phyloP scores from a whole-genome alignment of 495 filamentous ascomycete species.

The Daldinia bambusicola region DNA sequence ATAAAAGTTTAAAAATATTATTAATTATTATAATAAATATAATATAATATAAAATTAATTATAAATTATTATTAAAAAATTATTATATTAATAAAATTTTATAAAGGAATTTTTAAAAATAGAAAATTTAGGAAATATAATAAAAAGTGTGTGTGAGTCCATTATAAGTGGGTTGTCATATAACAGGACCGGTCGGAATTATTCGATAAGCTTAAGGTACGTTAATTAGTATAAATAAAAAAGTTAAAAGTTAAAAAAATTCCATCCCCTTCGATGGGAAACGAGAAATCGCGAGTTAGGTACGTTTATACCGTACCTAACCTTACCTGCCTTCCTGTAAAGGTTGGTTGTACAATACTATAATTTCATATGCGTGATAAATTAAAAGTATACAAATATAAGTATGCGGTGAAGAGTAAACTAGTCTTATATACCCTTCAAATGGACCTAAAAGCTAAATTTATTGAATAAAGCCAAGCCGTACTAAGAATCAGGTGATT shows the following conservation, averaged over 20 bases:
- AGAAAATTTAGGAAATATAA: too few relatives aligned
- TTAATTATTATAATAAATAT: too few relatives aligned
- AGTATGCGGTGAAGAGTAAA: not conserved
- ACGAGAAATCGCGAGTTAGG: not conserved
- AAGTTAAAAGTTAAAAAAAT: conserved; percentile 26
- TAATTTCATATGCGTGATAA: too few relatives aligned
- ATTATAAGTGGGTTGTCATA: too few relatives aligned
- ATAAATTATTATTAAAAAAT: too few relatives aligned
- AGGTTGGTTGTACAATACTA: not conserved
- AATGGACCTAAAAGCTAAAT: not conserved
- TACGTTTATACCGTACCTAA: not conserved
- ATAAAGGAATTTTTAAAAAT: too few relatives aligned
- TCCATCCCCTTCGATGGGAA: conserved; percentile 28
- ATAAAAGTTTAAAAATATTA: too few relatives aligned
- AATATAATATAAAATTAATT: too few relatives aligned
- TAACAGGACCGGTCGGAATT: not conserved
- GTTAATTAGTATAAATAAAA: conserved; percentile 6
- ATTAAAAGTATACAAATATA: not conserved
- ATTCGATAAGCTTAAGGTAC: not conserved
- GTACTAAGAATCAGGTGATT: conserved; percentile 31
- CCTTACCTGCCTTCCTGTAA: too few relatives aligned
- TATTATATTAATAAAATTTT: too few relatives aligned
- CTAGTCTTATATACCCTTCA: not conserved
- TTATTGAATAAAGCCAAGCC: conserved; percentile 6
- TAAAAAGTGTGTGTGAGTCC: too few relatives aligned